These are phyloP conservation scores for Diaporthe humulicola DNA, from an alignment of 2,329 filamentous ascomycete genomes.

Conservation along the genomic window DNA sequence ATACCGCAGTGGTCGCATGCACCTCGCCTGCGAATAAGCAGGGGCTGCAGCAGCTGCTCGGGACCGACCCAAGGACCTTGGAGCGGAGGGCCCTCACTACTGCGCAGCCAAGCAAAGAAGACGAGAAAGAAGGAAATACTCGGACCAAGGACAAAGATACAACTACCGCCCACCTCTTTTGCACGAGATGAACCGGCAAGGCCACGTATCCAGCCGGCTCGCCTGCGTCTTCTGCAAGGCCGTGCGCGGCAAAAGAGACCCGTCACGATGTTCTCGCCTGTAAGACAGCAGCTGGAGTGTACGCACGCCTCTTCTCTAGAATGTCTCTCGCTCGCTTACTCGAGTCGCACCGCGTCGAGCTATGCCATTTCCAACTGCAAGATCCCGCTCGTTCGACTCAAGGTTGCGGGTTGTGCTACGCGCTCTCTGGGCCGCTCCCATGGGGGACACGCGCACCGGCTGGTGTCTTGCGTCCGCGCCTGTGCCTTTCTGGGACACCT, in stretches of 20 bases:
- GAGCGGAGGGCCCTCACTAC: not conserved
- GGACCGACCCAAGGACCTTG: not conserved
- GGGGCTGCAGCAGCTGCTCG: slow-evolving; percentile 33
- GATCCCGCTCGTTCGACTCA: slow-evolving; percentile 29
- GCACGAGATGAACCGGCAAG: slow-evolving; percentile 4
- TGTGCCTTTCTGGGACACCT: not conserved
- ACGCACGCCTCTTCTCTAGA: slow-evolving; percentile 7
- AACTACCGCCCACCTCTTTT: not conserved
- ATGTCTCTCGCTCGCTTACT: slow-evolving; percentile 40
- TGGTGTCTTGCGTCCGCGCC: not conserved
- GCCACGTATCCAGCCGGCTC: slow-evolving; percentile 27
- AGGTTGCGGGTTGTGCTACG: slow-evolving; percentile 33
- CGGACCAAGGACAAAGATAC: not conserved
- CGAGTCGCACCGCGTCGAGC: slow-evolving; percentile 31
- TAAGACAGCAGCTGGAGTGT: slow-evolving; percentile 1
- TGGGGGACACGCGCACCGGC: slow-evolving; percentile 4
- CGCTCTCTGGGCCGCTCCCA: slow-evolving; percentile 4
- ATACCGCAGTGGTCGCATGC: slow-evolving; percentile 34
- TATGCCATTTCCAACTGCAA: slow-evolving; percentile 23
- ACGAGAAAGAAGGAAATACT: not conserved
- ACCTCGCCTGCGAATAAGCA: slow-evolving; percentile 34
- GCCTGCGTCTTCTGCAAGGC: not conserved
- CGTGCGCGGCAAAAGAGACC: slow-evolving; percentile 27
- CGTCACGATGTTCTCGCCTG: slow-evolving; percentile 10
- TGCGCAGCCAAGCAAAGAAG: not conserved